Conservation (phyloP, 306 rosid genomes). For the Sicyos baderoa region DNA sequence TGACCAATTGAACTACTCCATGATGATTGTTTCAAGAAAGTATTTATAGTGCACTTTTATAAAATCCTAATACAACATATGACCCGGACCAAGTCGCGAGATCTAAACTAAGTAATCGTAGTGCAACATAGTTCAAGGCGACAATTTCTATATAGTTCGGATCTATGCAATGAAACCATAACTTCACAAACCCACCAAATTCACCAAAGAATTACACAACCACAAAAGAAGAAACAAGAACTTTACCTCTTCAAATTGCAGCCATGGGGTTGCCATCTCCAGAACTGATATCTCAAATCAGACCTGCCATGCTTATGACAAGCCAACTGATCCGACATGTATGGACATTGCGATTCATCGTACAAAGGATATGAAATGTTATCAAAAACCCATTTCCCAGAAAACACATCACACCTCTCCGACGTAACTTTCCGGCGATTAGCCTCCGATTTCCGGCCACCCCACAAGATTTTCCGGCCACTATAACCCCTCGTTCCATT, state of each 20-base stretch:
- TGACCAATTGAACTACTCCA: no score
- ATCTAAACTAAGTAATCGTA: no score
- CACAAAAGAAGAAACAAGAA: slow-evolving; percentile 7
- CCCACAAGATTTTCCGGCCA: slow-evolving; percentile 59
- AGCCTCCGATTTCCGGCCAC: slow-evolving; percentile 16
- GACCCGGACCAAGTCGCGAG: no score
- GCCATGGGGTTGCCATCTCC: slow-evolving; percentile 94
- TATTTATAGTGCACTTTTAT: no score
- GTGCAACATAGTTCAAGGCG: no score
- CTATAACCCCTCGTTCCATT: slow-evolving; percentile 67
- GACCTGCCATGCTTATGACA: slow-evolving; percentile 88
- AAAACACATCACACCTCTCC: slow-evolving; percentile 64
- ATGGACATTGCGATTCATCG: slow-evolving; percentile 65
- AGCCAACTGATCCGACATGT: slow-evolving; percentile 97
- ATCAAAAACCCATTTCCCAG: slow-evolving; percentile 86
- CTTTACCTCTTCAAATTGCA: slow-evolving; percentile 81
- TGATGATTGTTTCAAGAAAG: no score
- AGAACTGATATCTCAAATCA: slow-evolving; percentile 70
- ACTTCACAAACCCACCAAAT: not conserved
- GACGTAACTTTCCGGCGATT: slow-evolving; percentile 34
- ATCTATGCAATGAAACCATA: slow-evolving; percentile 9
- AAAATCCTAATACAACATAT: no score
- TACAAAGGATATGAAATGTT: slow-evolving; percentile 68
- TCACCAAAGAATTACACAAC: slow-evolving; percentile 9
- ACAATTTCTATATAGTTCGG: not conserved